Percentiles rank a stretch among this genome's conserved stretches.
Conservation (phyloP, 768 basidiomycete species). For the Mrakia blollopis region DNA sequence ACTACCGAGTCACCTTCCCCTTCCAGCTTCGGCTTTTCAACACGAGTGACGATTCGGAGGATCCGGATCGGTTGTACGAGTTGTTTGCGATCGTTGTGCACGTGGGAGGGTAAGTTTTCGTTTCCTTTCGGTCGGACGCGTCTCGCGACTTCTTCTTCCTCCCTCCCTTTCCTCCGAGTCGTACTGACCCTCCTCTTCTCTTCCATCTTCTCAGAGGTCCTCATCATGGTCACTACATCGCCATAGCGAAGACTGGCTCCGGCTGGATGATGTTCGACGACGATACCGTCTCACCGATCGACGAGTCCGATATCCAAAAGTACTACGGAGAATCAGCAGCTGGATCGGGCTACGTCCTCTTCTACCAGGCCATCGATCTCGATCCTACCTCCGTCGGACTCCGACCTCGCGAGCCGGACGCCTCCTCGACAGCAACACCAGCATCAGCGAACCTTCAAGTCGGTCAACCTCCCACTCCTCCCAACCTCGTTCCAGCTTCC, state of each 20-base stretch:
- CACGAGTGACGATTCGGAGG: slow-evolving; percentile 85
- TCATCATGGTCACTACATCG: slow-evolving; percentile 97
- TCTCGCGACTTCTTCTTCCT: too few species aligned
- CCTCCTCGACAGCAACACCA: not conserved
- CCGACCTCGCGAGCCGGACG: not conserved
- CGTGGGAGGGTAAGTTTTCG: slow-evolving; percentile 78
- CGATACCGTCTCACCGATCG: slow-evolving; percentile 79
- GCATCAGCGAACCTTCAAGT: not conserved
- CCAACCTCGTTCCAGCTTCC: not conserved
- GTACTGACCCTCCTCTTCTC: slow-evolving; percentile 15
- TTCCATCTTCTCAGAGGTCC: slow-evolving; percentile 61
- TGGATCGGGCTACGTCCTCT: slow-evolving; percentile 91
- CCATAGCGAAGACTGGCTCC: slow-evolving; percentile 73
- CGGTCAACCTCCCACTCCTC: not conserved
- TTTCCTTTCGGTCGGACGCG: slow-evolving; percentile 26
- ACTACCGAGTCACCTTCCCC: slow-evolving; percentile 95
- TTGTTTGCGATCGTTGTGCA: slow-evolving; percentile 98
- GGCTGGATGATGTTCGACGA: slow-evolving; percentile 96
- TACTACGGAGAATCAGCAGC: slow-evolving; percentile 81
- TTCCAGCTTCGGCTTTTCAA: slow-evolving; percentile 92
- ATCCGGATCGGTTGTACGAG: slow-evolving; percentile 88
- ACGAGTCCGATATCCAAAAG: slow-evolving; percentile 81
- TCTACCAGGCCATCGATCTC: slow-evolving; percentile 90
- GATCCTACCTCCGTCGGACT: slow-evolving; percentile 69
- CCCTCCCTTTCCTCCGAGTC: not conserved